Evolutionary conservation across 495 filamentous ascomycete genomes (phyloP), one percentile per base, ranked within the genome.

Genomic region (Aspergillus asperescens): DNA sequence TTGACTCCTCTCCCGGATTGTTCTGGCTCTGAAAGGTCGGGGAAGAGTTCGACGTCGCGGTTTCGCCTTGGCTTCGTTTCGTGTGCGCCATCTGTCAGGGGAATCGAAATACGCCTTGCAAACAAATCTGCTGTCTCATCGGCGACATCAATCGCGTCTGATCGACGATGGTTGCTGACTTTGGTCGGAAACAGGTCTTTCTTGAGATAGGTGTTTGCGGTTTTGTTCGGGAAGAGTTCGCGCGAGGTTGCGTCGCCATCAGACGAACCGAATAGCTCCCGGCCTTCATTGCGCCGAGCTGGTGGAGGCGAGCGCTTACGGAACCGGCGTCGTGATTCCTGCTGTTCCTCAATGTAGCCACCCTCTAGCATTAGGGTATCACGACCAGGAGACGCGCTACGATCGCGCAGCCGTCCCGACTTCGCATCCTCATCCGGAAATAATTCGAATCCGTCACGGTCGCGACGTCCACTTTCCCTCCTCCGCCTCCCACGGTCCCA

Each of bases 111-210:
- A 4, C 76, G 65, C 24, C 72, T 70, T 0, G 78, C 68, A 32
- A 85, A 75, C 8, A 83, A 64, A 57, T 82, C 78, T 19, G 78
- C 77, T 0, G 81, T 79, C 56, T 84, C 80, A 58, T 86, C 81
- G 4, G 80, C 75, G 38, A 75, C 77, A 63, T 88, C 86, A 29
- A 81, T 78, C 0, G 84, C 84, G 57, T 80, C 80, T 25, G 80
- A 80, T 0, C 83, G 76, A 29, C 84, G 82, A 57, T 87, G 84
- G 54, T 81, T 80, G 52, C 74, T 80, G 7, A 73, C 67, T 54
- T 80, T 83, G 46, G 72, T 73, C 0, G 87, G 85, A 64, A 92
- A 87, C 5, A 90, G 77, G 53, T 92, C 87, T 45, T 83, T 86
- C 53, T 74, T 76, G 28, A 77, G 57, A 44, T 69, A 75, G 43